These are phyloP conservation scores for Mycena sp. DNA, from an alignment of 1,284 basidiomycete genomes.

Conservation along the genomic window DNA sequence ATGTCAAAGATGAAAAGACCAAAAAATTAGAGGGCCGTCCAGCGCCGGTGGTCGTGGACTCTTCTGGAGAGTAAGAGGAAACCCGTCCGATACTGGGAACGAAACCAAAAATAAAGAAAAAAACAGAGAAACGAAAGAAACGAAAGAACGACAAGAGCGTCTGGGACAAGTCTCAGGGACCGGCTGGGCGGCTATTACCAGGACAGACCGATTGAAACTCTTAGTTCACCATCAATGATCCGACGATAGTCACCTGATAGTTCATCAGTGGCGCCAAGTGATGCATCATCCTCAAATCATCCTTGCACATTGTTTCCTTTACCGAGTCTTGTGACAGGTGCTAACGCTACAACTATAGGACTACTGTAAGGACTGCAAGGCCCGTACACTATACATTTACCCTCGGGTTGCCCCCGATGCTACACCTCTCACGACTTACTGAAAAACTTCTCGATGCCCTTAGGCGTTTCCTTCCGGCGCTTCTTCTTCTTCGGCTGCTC, in stretches of 20 bases:
- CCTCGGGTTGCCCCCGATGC: no score
- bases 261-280: no score
- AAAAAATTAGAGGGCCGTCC: conserved; percentile 31
- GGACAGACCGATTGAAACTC: no score
- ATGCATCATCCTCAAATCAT: no score
- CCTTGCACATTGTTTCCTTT: no score
- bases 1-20: conserved; percentile 10
- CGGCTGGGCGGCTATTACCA: no score
- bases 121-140: conserved; percentile 37
- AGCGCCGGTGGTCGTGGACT: conserved; percentile 37
- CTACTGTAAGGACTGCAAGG: no score
- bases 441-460: conserved; percentile 86
- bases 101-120: conserved; percentile 19
- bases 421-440: conserved; percentile 3
- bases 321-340: no score
- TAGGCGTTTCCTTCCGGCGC: conserved; percentile 46
- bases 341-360: no score
- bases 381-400: no score
- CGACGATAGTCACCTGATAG: no score
- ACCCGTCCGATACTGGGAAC: conserved; percentile 16
- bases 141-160: conserved; percentile 23
- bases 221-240: no score
- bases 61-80: conserved; percentile 45
- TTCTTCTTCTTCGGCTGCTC: conserved; percentile 49
- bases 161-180: not conserved